These are phyloP conservation scores for Gossypium gossypioides DNA, from an alignment of 441 rosid genomes.

Conservation along the genomic window DNA sequence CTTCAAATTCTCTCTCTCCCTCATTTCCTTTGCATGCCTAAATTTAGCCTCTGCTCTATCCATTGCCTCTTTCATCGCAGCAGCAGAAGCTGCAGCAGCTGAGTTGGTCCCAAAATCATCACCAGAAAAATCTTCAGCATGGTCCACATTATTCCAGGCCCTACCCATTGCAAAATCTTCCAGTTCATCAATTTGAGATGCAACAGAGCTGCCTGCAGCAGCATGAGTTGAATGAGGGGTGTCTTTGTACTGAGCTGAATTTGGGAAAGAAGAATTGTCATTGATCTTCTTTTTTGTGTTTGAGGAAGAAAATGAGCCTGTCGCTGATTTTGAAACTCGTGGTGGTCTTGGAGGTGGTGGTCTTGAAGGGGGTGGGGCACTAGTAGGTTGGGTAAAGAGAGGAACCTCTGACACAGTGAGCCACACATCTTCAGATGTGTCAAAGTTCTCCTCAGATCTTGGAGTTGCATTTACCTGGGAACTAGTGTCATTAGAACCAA, in stretches of 20 bases:
- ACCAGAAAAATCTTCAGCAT: slow-evolving; percentile 33
- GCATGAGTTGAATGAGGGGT: slow-evolving; percentile 30
- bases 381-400: slow-evolving; percentile 68
- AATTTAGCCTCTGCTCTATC: slow-evolving; percentile 90
- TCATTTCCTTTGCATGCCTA: slow-evolving; percentile 68
- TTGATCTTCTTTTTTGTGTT: slow-evolving; percentile 37
- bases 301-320: slow-evolving; percentile 29
- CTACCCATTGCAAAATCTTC: slow-evolving; percentile 54
- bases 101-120: slow-evolving; percentile 47
- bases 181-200: slow-evolving; percentile 56
- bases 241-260: slow-evolving; percentile 34
- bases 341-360: slow-evolving; percentile 91
- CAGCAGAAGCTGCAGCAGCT: slow-evolving; percentile 67
- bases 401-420: slow-evolving; percentile 89
- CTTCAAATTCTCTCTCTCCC: slow-evolving; percentile 68
- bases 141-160: slow-evolving; percentile 32
- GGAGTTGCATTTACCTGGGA: slow-evolving; percentile 29
- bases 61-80: slow-evolving; percentile 90
- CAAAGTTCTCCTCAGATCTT: slow-evolving; percentile 32
- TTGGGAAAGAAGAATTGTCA: slow-evolving; percentile 37
- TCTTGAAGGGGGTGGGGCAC: slow-evolving; percentile 86
- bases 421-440: slow-evolving; percentile 65
- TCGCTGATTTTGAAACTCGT: slow-evolving; percentile 32
- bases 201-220: slow-evolving; percentile 28
- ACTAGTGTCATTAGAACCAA: slow-evolving; percentile 29